Evolutionary conservation across 1,284 basidiomycete genomes (phyloP).

Genomic region (Rhizoctonia solani): DNA sequence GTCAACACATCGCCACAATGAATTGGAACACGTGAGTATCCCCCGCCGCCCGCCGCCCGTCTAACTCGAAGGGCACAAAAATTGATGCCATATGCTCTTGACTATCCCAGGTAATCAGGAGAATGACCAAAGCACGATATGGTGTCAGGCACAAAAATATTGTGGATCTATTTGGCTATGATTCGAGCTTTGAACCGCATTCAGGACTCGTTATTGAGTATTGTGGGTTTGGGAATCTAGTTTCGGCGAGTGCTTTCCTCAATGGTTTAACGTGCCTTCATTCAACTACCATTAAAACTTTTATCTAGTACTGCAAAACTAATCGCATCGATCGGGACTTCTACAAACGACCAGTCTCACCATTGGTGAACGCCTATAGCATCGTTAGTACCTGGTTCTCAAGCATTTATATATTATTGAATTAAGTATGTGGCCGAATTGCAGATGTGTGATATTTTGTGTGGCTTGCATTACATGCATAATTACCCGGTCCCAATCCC

Average conservation of each 20-base stretch:
- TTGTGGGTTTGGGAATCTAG: constrained; percentile 13
- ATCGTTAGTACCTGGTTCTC: not conserved
- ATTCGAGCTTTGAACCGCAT: constrained; percentile 11
- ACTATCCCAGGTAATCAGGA: not conserved
- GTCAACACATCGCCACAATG: constrained; percentile 5
- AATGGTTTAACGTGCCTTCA: not conserved
- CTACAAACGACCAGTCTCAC: not conserved
- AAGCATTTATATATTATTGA: not conserved
- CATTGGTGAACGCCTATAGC: constrained; percentile 22
- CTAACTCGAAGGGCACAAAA: not conserved
- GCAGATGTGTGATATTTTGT: constrained; percentile 23
- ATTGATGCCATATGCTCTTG: not conserved
- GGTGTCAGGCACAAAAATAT: constrained; percentile 21
- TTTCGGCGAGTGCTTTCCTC: not conserved
- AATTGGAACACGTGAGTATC: not conserved
- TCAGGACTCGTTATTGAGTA: constrained; percentile 17
- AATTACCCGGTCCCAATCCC: constrained; percentile 21
- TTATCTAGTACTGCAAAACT: constrained; percentile 1
- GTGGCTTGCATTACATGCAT: constrained; percentile 12
- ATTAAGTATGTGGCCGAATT: not conserved
- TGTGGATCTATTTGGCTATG: constrained; percentile 7
- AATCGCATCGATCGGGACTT: not conserved
- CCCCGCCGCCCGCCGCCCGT: no score
- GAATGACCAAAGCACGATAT: not conserved
- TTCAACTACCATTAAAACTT: not conserved